Evolutionary conservation across 2,329 filamentous ascomycete genomes (phyloP), one percentile per base, ranked within the genome.

Genomic region (Thielaviopsis musarum): DNA sequence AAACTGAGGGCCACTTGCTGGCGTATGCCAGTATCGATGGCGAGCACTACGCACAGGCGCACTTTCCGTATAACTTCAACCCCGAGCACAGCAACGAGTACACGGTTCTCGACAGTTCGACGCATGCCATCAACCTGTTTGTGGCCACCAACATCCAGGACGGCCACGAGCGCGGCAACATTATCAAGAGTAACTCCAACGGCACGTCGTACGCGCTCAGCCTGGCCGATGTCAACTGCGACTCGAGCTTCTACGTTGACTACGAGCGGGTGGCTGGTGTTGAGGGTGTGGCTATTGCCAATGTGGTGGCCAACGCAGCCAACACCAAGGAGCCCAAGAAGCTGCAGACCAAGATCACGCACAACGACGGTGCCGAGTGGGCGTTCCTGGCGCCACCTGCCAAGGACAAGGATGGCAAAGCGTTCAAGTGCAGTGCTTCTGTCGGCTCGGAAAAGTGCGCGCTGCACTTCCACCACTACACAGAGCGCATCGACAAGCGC

Each of bases 111-210:
- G 91, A 96, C 69, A 96, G 91, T 71, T 93, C 89, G 1, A 95
- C 90, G 0, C 91, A 97, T 70, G 87, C 93, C 1, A 80, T 98
- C 61, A 97, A 97, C 72, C 73, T 98, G 61, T 94, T 97, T 67
- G 91, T 97, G 54, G 90, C 87, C 0, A 88, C 88, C 49, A 85
- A 87, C 66, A 79, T 78, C 49, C 74, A 75, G 3, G 69, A 75
- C 56, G 84, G 82, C 19, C 81, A 79, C 56, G 81, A 86, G 62
- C 90, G 87, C 66, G 93, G 93, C 45, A 85, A 86, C 24, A 88
- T 98, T 65, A 82, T 98, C 71, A 98, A 97, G 80, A 96, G 90
- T 68, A 98, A 98, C 74, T 96, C 90, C 66, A 97, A 98, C 68
- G 93, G 93, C 58, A 98, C 93, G 0, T 93, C 87, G 1, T 98